Percentiles rank a stretch among this genome's conserved stretches.
Evolutionary conservation across 805 yeast species (phyloP).

Genomic region (Metschnikowia orientalis): DNA sequence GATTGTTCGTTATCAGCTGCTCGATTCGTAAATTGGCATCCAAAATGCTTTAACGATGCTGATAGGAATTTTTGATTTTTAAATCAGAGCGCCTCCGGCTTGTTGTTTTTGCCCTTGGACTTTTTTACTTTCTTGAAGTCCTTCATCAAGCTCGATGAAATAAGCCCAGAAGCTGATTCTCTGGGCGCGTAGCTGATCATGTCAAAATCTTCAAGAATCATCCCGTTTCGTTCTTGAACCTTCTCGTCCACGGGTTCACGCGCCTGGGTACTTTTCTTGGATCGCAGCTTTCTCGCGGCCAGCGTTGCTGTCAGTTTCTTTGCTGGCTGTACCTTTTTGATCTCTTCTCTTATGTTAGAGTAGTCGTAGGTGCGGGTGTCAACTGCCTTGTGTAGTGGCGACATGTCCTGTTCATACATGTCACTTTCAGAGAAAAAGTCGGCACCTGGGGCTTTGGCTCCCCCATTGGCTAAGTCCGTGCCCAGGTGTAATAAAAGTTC

Average conservation of each 20-base stretch:
- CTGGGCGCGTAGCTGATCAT: conserved; percentile 17
- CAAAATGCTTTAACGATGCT: too few species aligned
- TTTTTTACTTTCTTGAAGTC: conserved; percentile 3
- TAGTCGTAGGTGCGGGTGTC: conserved; percentile 16
- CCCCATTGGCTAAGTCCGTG: conserved; percentile 30
- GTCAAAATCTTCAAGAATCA: conserved; percentile 15
- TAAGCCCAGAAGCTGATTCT: conserved; percentile 8
- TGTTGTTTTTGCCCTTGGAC: background rate
- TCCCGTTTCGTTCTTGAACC: conserved; percentile 11
- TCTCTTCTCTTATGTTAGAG: conserved; percentile 5
- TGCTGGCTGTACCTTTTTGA: background rate
- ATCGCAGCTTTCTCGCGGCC: background rate
- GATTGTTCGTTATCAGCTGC: too few species aligned
- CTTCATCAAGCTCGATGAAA: conserved; percentile 8
- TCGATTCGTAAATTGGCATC: too few species aligned
- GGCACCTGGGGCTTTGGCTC: conserved; percentile 25
- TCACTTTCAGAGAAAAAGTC: conserved; percentile 18
- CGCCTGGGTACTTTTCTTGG: conserved; percentile 1
- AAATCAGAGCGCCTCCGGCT: too few species aligned
- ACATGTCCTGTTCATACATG: conserved; percentile 9
- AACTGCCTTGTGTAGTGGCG: conserved; percentile 13
- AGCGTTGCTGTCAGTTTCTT: background rate
- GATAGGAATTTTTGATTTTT: too few species aligned
- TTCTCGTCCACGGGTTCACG: background rate
- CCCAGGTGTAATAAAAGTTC: conserved; percentile 39